Evolutionary conservation across 768 basidiomycete genomes (phyloP), one percentile per base, ranked within the genome.

Genomic region (Strobilomyces confusus): DNA sequence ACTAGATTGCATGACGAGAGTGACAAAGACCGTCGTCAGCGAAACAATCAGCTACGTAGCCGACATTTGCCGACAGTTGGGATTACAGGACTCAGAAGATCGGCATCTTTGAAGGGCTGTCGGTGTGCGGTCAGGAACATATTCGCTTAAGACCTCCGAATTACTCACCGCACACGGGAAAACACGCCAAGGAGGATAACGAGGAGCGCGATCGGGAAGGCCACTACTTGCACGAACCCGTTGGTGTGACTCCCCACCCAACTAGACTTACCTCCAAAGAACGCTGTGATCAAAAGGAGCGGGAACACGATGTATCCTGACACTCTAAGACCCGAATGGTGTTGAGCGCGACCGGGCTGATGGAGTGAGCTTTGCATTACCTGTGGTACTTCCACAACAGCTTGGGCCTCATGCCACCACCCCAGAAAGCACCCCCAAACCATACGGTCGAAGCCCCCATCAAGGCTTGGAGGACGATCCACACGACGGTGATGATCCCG

Each of bases 351-450:
- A 44, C 49, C 26, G n/a, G 37, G 45, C 45, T 25, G 38, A 53
- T n/a, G 40, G 20, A 19, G 25, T n/a, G 23, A 26, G 29, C 43
- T 4, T 22, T 68, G 38, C 23, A 5, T 55, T 55, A 83, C 86
- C 91, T 73, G 62, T 94, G 91, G 58, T 89, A 92, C 65, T 92
- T 93, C 86, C 90, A 93, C 19, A 92, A 54, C 1, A 72, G 66
- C 66, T 89, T 92, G 14, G 89, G 88, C 64, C 80, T 84, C 41
- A 74, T 67, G 14, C 80, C 83, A 1, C 89, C 88, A 5, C 90
- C 89, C 63, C 92, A 87, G 0, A 75, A 73, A 15, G 75, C 75
- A 12, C 90, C 90, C 8, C 72, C 76, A 55, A 77, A 83, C 89
- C 89, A 91, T 15, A 90, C 87, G 46, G 85, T 88, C n/a, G 80